phyloP scores from a whole-genome alignment of 1,284 basidiomycete species.

The Ustilago bromivora region DNA sequence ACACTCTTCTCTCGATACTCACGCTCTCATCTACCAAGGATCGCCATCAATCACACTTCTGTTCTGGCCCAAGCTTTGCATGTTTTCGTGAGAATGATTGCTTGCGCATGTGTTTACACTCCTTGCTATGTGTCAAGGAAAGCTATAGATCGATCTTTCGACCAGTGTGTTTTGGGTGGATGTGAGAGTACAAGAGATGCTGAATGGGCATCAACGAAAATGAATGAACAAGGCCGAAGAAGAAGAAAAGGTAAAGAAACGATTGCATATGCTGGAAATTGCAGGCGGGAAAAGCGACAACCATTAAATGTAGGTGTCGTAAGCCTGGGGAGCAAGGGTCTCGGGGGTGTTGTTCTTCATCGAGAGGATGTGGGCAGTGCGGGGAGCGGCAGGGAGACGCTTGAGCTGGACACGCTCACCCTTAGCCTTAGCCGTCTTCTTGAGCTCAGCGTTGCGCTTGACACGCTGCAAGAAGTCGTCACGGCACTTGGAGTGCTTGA shows the following conservation, averaged over 20 bases:
- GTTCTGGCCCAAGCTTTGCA: background rate
- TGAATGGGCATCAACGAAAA: constrained; percentile 19
- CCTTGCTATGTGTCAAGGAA: constrained; percentile 13
- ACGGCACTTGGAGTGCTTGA: constrained; percentile 97
- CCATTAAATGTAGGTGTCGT: constrained; percentile 71
- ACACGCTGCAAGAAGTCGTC: constrained; percentile 98
- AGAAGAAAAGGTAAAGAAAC: constrained; percentile 7
- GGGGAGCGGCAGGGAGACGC: constrained; percentile 86
- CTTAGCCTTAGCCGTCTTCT: constrained; percentile 79
- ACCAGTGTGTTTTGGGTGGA: constrained; percentile 33
- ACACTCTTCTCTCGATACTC: background rate
- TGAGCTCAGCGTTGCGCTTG: constrained; percentile 88
- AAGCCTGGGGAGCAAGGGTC: constrained; percentile 90
- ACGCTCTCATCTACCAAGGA: background rate
- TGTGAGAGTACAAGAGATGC: constrained; percentile 34
- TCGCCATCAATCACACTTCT: background rate
- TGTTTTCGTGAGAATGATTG: constrained; percentile 28
- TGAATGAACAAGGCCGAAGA: constrained; percentile 14
- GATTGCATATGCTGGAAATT: constrained; percentile 18
- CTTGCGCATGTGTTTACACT: constrained; percentile 39
- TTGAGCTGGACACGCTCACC: constrained; percentile 83
- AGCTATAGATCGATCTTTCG: constrained; percentile 19
- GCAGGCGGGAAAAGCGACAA: constrained; percentile 2
- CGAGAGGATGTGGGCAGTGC: constrained; percentile 83
- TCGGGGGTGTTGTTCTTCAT: constrained; percentile 83